Evolutionary conservation across 176 grass and related monocot genomes (phyloP), one percentile per base, ranked within the genome.

Genomic region (Poa annua): DNA sequence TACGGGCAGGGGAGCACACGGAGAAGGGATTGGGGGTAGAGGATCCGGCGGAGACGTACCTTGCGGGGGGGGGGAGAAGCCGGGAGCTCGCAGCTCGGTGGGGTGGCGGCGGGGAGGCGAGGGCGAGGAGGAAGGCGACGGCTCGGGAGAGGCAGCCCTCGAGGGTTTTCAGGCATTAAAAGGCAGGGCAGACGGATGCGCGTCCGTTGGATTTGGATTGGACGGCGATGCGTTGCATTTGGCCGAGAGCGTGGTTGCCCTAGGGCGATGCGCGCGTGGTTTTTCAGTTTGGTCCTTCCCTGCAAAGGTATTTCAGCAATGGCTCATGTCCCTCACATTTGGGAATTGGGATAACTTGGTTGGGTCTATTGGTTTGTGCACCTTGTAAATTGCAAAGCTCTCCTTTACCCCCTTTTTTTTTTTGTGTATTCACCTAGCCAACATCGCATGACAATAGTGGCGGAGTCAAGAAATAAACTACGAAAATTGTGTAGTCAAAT

Each of bases 81-180:
- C 50, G 22, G 11, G 22, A 72, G 35, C 66, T 33, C 66, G 13
- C 3, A 5, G 26, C 51, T n/a, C 8, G 69, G 69, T 26, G 44
- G 66, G 36, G 36, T 33, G 67, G 67, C 80, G 80, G 76, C 56
- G 76, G 36, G 39, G 80, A 26, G 7, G 52, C 25, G 15, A 41
- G 50, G 36, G 22, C 33, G 64, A 24, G 20, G 45, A 81, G 64
- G 79, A 41, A 82, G 66, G 50, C 36, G 52, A 53, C 48, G 66
- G 50, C 34, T 14, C 4, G 3, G 26, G 52, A 47, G 66, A 41
- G 33, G 26, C 51, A 0, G 3, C 50, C 21, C 42, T 41, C 17
- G 36, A 73, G 80, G 52, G 67, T 57, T 71, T 70, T 57, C 52
- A 19, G 16, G 0, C 1, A 6, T 60, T 59, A 71, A 71, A 82